phyloP scores from a whole-genome alignment of 148 eudicot species.

The Polygonum maritimum region DNA sequence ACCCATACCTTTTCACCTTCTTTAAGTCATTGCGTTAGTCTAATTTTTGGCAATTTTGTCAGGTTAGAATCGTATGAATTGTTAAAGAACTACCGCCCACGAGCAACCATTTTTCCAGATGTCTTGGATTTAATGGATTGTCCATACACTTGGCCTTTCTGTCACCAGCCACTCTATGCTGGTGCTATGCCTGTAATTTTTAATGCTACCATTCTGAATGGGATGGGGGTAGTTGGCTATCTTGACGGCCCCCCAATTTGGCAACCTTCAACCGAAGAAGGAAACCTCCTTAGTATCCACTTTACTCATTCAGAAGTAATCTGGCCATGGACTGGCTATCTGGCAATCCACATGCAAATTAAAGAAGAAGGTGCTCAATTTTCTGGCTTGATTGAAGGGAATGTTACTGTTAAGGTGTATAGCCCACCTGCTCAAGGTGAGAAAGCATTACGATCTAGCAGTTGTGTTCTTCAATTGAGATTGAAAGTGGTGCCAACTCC shows the following conservation, averaged over 20 bases:
- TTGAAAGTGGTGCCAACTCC: slow-evolving; percentile 84
- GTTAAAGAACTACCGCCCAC: slow-evolving; percentile 71
- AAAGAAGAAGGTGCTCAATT: slow-evolving; percentile 93
- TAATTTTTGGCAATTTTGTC: slow-evolving; percentile 17
- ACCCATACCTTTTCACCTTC: neutral
- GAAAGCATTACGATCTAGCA: slow-evolving; percentile 47
- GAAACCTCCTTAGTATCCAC: slow-evolving; percentile 78
- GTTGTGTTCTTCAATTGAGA: slow-evolving; percentile 74
- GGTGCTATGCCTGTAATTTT: slow-evolving; percentile 98
- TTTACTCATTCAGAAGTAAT: slow-evolving; percentile 82
- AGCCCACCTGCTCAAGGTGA: slow-evolving; percentile 87
- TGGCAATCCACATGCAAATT: slow-evolving; percentile 94
- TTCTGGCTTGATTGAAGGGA: slow-evolving; percentile 82
- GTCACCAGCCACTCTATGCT: slow-evolving; percentile 96
- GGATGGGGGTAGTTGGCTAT: slow-evolving; percentile 94
- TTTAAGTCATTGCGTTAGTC: neutral
- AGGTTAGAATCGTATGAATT: slow-evolving; percentile 94
- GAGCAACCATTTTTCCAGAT: slow-evolving; percentile 83
- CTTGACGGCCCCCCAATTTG: slow-evolving; percentile 68
- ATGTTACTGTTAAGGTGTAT: slow-evolving; percentile 59
- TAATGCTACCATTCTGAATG: slow-evolving; percentile 85
- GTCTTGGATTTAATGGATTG: slow-evolving; percentile 82
- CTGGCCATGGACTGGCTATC: slow-evolving; percentile 99
- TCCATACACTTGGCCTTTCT: slow-evolving; percentile 97
- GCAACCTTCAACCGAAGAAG: slow-evolving; percentile 85